Evolutionary conservation across 108 stramenopile species (phyloP).

Genomic region (Schizochytrium sp.): DNA sequence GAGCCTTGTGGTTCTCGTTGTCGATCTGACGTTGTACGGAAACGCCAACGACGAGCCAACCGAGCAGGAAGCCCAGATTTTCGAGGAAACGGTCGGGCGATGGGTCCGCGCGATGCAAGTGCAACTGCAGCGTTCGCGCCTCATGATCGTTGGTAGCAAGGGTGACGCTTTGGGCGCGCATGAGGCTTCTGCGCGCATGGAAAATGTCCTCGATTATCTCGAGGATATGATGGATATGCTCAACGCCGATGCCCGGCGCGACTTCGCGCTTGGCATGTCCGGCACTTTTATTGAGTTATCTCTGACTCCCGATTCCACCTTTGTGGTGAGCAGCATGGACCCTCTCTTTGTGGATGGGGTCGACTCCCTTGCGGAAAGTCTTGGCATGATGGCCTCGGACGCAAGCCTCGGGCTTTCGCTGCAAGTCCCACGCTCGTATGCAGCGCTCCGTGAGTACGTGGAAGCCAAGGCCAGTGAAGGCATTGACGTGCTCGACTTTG

Average conservation of each 20-base stretch:
- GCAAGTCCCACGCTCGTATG: not conserved
- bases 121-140: not conserved
- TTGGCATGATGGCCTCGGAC: not conserved
- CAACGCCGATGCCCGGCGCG: not conserved
- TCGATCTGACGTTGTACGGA: not conserved
- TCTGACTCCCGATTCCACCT: not conserved
- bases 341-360: not conserved
- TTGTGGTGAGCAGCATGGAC: not conserved
- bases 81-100: not conserved
- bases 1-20: not conserved
- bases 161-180: not conserved
- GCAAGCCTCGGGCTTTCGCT: not conserved
- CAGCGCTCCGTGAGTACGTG: not conserved
- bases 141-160: not conserved
- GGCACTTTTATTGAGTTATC: not conserved
- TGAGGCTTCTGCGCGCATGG: not conserved
- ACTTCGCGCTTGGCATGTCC: not conserved
- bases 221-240: not conserved
- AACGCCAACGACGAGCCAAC: not conserved
- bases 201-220: not conserved
- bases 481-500: not conserved
- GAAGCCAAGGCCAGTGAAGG: not conserved
- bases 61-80: not conserved
- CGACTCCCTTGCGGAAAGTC: not conserved
- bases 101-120: constrained; percentile 2